phyloP scores from a whole-genome alignment of 2,329 filamentous ascomycete genomes.

The Blumeria hordei region DNA sequence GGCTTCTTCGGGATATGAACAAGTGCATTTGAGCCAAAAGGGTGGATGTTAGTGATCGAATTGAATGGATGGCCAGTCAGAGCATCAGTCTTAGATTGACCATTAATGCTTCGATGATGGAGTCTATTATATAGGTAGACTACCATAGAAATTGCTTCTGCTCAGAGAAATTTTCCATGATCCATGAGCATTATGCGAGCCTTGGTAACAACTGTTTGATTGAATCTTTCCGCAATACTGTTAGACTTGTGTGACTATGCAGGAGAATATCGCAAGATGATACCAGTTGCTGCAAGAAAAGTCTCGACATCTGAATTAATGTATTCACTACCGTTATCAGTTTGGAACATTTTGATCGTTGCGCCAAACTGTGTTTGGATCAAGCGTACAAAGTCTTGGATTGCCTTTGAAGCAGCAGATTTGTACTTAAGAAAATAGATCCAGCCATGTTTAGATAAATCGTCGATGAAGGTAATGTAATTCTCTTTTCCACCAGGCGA shows the following conservation, averaged over 20 bases:
- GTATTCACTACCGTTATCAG: no score
- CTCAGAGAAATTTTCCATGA: not conserved
- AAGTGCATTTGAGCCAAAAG: not conserved
- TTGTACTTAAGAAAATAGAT: not conserved
- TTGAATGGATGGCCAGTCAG: not conserved
- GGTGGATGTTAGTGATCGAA: not conserved
- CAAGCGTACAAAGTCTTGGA: no score
- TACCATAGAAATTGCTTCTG: not conserved
- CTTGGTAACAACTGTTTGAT: no score
- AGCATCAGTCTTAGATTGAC: not conserved
- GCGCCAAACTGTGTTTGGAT: no score
- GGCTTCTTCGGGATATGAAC: slow-evolving; percentile 1
- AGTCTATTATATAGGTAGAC: slow-evolving; percentile 1
- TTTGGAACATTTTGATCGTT: no score
- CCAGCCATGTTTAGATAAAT: not conserved
- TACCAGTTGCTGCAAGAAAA: no score
- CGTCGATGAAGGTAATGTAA: not conserved
- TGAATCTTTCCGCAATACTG: no score
- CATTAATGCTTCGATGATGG: slow-evolving; percentile 1
- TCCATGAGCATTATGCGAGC: slow-evolving; percentile 1
- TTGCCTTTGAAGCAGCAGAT: no score
- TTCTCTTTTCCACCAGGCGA: not conserved
- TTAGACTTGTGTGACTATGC: no score
- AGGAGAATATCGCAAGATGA: no score
- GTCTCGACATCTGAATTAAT: no score